Evolutionary conservation across 371 early-diverging fungal genomes (phyloP).

Genomic region (Actinomortierella wolfii): DNA sequence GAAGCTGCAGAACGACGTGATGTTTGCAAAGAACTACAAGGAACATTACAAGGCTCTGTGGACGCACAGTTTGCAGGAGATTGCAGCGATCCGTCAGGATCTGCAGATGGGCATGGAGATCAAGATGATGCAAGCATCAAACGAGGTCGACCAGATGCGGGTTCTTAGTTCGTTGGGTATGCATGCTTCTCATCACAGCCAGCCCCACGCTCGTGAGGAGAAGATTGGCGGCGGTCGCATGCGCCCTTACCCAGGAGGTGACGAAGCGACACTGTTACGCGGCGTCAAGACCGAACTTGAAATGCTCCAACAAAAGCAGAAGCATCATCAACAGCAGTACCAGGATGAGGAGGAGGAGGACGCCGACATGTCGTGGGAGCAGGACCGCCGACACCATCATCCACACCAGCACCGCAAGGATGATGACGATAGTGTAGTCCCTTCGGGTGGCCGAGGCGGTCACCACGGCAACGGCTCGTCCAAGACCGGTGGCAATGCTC

Average conservation of each 20-base stretch:
- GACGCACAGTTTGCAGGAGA: conserved; percentile 44
- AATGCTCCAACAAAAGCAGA: conserved; percentile 39
- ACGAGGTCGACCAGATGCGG: conserved; percentile 41
- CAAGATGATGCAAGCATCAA: conserved; percentile 47
- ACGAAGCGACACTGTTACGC: conserved; percentile 28
- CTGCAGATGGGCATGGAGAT: conserved; percentile 47
- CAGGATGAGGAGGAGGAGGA: conserved; percentile 9
- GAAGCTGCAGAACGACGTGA: conserved; percentile 43
- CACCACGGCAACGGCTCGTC: not conserved
- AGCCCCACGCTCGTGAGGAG: too few relatives aligned
- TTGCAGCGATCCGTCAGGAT: conserved; percentile 43
- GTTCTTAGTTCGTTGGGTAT: conserved; percentile 21
- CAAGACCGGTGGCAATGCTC: too few relatives aligned
- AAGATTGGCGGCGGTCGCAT: too few relatives aligned
- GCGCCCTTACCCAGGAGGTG: too few relatives aligned
- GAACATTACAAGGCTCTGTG: conserved; percentile 45
- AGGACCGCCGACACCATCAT: conserved; percentile 1
- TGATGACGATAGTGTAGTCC: not conserved
- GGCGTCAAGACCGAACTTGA: conserved; percentile 43
- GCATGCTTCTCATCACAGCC: conserved; percentile 22
- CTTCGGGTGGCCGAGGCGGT: not conserved
- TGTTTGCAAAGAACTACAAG: conserved; percentile 46
- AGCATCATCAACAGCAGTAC: conserved; percentile 11
- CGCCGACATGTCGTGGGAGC: conserved; percentile 42
- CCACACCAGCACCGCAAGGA: not conserved